A percentile compares a stretch with the other conserved stretches of the same genome.
These are phyloP conservation scores for Saturnispora diversa DNA, from an alignment of 805 yeast species.

Conservation along the genomic window DNA sequence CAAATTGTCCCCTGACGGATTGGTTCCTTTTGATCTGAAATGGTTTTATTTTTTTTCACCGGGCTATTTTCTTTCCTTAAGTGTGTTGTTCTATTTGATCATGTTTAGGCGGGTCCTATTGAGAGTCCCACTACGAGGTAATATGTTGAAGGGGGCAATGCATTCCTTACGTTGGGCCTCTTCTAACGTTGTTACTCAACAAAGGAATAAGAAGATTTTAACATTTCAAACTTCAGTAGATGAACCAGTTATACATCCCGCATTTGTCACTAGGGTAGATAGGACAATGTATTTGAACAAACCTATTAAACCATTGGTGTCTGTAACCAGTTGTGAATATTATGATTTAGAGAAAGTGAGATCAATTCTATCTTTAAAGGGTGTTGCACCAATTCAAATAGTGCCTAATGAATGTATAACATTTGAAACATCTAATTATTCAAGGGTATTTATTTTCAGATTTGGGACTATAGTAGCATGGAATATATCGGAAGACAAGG, in stretches of 20 bases:
- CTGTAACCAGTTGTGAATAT: slow-evolving; percentile 64
- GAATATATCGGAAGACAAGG: slow-evolving; percentile 58
- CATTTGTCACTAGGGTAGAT: slow-evolving; percentile 13
- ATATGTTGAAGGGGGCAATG: no score
- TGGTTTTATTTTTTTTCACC: background rate
- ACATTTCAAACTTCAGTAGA: slow-evolving; percentile 11
- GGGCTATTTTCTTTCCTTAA: background rate
- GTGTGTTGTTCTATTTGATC: no score
- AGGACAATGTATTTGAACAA: slow-evolving; percentile 8
- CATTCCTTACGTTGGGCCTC: no score
- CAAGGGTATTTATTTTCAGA: slow-evolving; percentile 48
- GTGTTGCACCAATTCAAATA: slow-evolving; percentile 28
- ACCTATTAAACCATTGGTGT: slow-evolving; percentile 41
- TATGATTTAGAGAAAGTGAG: slow-evolving; percentile 49
- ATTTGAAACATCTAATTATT: slow-evolving; percentile 37
- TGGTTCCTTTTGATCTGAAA: background rate
- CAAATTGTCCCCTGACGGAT: no score
- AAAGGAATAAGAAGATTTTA: slow-evolving; percentile 11
- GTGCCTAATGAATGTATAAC: slow-evolving; percentile 54
- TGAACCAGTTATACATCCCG: slow-evolving; percentile 15
- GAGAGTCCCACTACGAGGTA: no score
- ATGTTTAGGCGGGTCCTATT: no score
- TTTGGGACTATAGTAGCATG: slow-evolving; percentile 81
- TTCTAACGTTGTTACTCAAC: slow-evolving; percentile 6
- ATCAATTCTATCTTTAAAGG: slow-evolving; percentile 32